Base-by-base conservation (phyloP, 108 stramenopile species). In the Schizochytrium sp. region DNA sequence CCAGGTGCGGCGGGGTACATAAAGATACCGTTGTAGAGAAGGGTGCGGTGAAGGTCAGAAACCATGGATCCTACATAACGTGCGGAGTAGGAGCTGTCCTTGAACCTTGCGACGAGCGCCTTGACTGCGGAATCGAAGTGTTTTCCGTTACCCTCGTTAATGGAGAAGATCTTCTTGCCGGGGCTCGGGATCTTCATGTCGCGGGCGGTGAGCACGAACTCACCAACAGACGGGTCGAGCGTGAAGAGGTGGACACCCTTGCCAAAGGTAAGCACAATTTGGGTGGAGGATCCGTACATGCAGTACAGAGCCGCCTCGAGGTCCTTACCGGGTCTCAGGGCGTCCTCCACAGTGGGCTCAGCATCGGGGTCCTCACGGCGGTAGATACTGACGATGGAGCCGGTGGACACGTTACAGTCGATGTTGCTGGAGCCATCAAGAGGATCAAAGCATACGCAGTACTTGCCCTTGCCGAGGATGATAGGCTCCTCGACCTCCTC, bases 31-130 rank as follows among this genome's bases (percentile, higher is more conserved):
- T 98, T 98, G 89, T 99, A 99, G 50, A 99, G 94, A 88, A 99
- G 94, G 47, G 99, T 99, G 61, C 98, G 96, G 94, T 99, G 99
- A 73, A 99, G 97, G 88, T 99, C 99, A 7, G 98, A 96, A 87
- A 99, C 98, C 99, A 99, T 99, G 60, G 97, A 97, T 44, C 99
- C 99, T 15, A 98, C 98, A 91, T 99, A 99, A 47, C 99, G 97
- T 60, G 96, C 95, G 61, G 95, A 88, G 92, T 97, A 97, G 5
- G 96, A 95, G 87, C 96, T 94, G 38, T 91, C 92, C 95, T 98
- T 99, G 95, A 98, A 98, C 49, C 90, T 88, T 72, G 94, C 95
- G 13, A 98, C 94, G 41, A 97, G 93, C 89, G 96, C 94, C 92
- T 97, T 93, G 91, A 99, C 98, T 49, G 97, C 96, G 88, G 96